These are phyloP conservation scores for Pleurotus giganteus DNA, from an alignment of 768 basidiomycete genomes.

Conservation along the genomic window DNA sequence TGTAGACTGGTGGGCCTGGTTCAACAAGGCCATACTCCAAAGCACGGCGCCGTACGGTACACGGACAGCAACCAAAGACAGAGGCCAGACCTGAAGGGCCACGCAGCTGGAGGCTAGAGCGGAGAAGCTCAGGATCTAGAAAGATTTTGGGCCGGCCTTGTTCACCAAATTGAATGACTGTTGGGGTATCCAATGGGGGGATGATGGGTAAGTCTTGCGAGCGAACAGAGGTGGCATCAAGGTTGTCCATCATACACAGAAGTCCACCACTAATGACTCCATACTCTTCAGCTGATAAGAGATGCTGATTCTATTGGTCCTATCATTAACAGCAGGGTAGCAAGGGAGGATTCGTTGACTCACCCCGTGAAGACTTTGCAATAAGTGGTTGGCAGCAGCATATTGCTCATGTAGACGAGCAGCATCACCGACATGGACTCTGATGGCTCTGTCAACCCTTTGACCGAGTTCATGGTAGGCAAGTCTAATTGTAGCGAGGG, in stretches of 20 bases:
- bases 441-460: slow-evolving; percentile 12
- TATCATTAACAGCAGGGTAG: not conserved
- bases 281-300: not conserved
- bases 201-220: slow-evolving; percentile 12
- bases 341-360: not conserved
- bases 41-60: slow-evolving; percentile 24
- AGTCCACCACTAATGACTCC: not conserved
- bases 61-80: slow-evolving; percentile 16
- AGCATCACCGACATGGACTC: slow-evolving; percentile 13
- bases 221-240: slow-evolving; percentile 8
- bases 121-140: slow-evolving; percentile 21
- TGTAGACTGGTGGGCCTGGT: slow-evolving; percentile 19
- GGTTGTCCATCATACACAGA: slow-evolving; percentile 11
- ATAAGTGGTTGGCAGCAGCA: not conserved
- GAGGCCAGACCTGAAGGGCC: slow-evolving; percentile 19
- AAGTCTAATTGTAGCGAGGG: slow-evolving; percentile 18
- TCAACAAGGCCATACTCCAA: slow-evolving; percentile 22
- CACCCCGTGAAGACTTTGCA: slow-evolving; percentile 1
- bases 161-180: slow-evolving; percentile 10
- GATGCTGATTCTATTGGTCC: not conserved
- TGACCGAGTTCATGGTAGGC: slow-evolving; percentile 15
- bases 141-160: slow-evolving; percentile 22
- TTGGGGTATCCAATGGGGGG: slow-evolving; percentile 1
- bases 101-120: slow-evolving; percentile 17
- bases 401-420: slow-evolving; percentile 10